Evolutionary conservation across 306 rosid species (phyloP).

Genomic region (Cyamopsis tetragonoloba): DNA sequence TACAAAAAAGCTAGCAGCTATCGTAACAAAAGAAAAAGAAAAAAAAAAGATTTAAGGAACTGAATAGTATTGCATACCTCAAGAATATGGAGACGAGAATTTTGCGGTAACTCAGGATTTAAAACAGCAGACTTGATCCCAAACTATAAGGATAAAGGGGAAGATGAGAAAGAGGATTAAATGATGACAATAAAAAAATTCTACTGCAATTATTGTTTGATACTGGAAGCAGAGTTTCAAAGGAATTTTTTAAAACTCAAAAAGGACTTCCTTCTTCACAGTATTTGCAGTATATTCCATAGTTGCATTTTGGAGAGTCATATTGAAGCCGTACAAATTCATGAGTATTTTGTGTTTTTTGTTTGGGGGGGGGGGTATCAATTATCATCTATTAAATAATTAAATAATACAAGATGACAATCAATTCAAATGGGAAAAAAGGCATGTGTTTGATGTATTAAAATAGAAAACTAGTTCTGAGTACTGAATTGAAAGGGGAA

Average conservation of each 20-base stretch:
- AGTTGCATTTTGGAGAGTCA: background rate
- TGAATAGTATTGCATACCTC: conserved; percentile 53
- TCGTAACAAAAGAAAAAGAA: conserved; percentile 2
- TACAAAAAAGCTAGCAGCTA: background rate
- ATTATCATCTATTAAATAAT: conserved; percentile 7
- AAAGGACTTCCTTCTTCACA: background rate
- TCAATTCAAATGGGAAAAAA: background rate
- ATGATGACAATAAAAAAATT: conserved; percentile 12
- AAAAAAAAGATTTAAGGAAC: no score
- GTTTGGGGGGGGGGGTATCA: no score
- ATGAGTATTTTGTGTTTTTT: background rate
- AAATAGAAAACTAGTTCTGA: no score
- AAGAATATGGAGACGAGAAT: conserved; percentile 95
- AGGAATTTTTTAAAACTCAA: background rate
- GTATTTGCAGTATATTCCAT: conserved; percentile 12
- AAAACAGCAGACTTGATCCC: conserved; percentile 92
- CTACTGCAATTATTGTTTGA: background rate
- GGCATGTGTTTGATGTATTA: no score
- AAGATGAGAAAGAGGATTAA: background rate
- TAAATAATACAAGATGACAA: background rate
- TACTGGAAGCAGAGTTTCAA: background rate
- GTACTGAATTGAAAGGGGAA: no score
- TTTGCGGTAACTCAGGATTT: conserved; percentile 95
- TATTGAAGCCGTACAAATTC: background rate
- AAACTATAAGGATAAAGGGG: conserved; percentile 49